A percentile compares a stretch with the other conserved stretches of the same genome.
Conservation (phyloP, 768 basidiomycete genomes). For the Daedalea quercina region DNA sequence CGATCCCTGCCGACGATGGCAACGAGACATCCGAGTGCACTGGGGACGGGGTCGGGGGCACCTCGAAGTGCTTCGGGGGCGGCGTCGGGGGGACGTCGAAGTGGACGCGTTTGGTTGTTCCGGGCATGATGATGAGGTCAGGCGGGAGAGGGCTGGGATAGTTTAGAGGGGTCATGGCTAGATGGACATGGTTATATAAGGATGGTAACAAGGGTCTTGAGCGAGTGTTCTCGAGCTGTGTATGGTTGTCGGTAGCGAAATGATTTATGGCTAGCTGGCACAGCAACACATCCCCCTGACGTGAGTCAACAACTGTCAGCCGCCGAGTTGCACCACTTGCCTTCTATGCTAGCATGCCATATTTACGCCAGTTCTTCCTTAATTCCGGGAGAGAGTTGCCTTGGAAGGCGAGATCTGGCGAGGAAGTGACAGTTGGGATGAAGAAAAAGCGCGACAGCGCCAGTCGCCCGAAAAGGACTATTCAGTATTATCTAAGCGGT, state of each 20-base stretch:
- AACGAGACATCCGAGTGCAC: constrained; percentile 14
- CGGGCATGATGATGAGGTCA: constrained; percentile 13
- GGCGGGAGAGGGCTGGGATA: neutral
- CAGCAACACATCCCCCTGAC: neutral
- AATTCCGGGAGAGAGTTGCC: neutral
- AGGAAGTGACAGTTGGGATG: neutral
- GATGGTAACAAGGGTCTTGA: neutral
- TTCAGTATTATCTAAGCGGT: no score
- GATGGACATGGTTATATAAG: neutral
- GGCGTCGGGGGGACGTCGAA: constrained; percentile 15
- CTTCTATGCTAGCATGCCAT: neutral
- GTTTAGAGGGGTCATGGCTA: neutral
- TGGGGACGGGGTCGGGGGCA: constrained; percentile 14
- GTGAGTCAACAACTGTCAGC: neutral
- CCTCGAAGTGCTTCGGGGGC: constrained; percentile 14
- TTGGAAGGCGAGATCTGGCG: neutral
- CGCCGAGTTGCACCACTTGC: neutral
- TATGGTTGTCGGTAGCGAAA: neutral
- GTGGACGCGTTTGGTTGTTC: constrained; percentile 17
- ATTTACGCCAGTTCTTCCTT: neutral
- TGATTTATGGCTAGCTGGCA: neutral
- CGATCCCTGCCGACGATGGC: constrained; percentile 14
- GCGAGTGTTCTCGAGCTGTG: neutral
- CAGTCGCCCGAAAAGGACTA: no score
- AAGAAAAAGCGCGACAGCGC: neutral